phyloP scores from a whole-genome alignment of 1,284 basidiomycete genomes.

The Puccinia sorghi region DNA sequence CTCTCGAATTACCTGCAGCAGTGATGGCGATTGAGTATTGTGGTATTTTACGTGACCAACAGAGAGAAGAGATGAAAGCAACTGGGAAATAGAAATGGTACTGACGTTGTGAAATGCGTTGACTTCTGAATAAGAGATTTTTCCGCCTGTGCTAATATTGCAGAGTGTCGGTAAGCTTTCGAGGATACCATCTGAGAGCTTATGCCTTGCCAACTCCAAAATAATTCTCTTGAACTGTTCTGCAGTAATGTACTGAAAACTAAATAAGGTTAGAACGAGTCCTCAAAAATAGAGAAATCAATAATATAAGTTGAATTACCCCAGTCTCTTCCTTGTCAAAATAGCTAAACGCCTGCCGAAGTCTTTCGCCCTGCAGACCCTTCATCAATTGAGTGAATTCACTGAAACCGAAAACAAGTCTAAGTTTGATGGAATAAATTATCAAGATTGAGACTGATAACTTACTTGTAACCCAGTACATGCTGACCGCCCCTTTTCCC shows the following conservation, averaged over 20 bases:
- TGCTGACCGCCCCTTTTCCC: constrained; percentile 84
- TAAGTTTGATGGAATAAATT: constrained; percentile 59
- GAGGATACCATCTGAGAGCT: constrained; percentile 85
- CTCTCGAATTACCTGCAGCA: constrained; percentile 63
- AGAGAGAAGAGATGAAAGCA: constrained; percentile 58
- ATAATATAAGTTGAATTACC: constrained; percentile 3
- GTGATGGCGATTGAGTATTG: constrained; percentile 45
- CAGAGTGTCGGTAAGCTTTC: constrained; percentile 84
- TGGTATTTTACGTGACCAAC: constrained; percentile 5
- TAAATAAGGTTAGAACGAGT: background rate
- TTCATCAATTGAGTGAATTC: constrained; percentile 97
- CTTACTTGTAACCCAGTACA: constrained; percentile 80
- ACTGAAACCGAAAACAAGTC: constrained; percentile 62
- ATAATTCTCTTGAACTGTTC: constrained; percentile 92
- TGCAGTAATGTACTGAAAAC: constrained; percentile 82
- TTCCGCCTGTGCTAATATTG: constrained; percentile 78
- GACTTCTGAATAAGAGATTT: constrained; percentile 91
- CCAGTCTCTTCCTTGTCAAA: constrained; percentile 65
- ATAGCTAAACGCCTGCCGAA: constrained; percentile 87
- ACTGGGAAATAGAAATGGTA: constrained; percentile 61
- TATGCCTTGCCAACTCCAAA: constrained; percentile 90
- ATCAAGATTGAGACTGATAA: background rate
- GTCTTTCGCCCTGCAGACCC: constrained; percentile 88
- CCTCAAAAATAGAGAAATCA: background rate
- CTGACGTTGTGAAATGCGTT: constrained; percentile 88